Conservation (phyloP, 306 rosid species). For the Senna tora region DNA sequence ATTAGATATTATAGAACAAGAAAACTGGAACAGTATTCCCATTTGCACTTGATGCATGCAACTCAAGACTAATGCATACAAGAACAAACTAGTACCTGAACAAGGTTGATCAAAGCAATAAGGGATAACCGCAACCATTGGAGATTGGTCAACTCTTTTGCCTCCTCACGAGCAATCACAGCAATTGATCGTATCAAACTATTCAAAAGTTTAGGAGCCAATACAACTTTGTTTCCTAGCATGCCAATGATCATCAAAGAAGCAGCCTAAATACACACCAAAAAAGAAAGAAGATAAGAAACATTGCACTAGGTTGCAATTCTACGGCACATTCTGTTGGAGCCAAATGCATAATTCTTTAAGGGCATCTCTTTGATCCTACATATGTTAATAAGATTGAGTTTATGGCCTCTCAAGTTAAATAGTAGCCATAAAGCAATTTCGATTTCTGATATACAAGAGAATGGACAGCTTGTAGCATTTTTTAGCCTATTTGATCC, state of each 20-base stretch:
- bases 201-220: slow-evolving; percentile 77
- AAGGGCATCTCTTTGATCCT: too few relatives aligned
- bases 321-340: too few relatives aligned
- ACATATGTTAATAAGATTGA: too few relatives aligned
- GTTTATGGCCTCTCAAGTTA: too few relatives aligned
- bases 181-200: slow-evolving; percentile 72
- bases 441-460: too few relatives aligned
- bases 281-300: not conserved
- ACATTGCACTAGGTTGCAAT: slow-evolving; percentile 3
- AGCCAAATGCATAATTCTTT: too few relatives aligned
- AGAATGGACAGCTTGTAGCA: too few relatives aligned
- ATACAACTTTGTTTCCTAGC: slow-evolving; percentile 71
- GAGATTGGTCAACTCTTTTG: slow-evolving; percentile 63
- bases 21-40: not conserved
- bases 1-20: not conserved
- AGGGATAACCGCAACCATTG: slow-evolving; percentile 79
- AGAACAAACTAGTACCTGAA: slow-evolving; percentile 67
- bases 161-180: slow-evolving; percentile 68
- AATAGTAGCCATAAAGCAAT: too few relatives aligned
- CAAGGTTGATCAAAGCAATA: slow-evolving; percentile 75
- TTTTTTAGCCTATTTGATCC: too few relatives aligned
- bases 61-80: slow-evolving; percentile 13
- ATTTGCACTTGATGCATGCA: slow-evolving; percentile 20
- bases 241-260: slow-evolving; percentile 87
- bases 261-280: slow-evolving; percentile 63